A percentile compares a stretch with the other conserved stretches of the same genome.
phyloP scores from a whole-genome alignment of 441 rosid species.

The Biscutella laevigata region DNA sequence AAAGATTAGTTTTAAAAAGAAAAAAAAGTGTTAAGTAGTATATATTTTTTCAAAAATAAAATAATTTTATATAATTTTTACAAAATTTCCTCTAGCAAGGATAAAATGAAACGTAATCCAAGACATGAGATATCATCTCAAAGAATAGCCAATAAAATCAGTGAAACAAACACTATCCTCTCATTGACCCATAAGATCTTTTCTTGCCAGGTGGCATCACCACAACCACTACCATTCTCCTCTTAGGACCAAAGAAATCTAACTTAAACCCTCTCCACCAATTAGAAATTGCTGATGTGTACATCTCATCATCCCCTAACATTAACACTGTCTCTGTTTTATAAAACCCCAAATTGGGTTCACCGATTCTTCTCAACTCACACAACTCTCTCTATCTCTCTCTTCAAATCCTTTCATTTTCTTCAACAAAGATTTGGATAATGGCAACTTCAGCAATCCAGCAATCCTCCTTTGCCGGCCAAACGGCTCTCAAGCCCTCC shows the following conservation, averaged over 20 bases:
- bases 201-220: slow-evolving; percentile 15
- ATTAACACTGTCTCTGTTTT: not conserved
- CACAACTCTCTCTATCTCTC: not conserved
- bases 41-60: no score
- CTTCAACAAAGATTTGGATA: not conserved
- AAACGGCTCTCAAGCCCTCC: slow-evolving; percentile 18
- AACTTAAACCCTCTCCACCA: not conserved
- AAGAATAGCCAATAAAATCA: slow-evolving; percentile 4
- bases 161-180: not conserved
- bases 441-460: slow-evolving; percentile 27
- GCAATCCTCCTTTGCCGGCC: slow-evolving; percentile 25
- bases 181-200: slow-evolving; percentile 8
- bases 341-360: slow-evolving; percentile 14
- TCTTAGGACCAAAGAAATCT: slow-evolving; percentile 9
- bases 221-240: slow-evolving; percentile 3
- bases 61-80: no score
- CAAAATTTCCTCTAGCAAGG: no score
- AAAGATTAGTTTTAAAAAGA: no score
- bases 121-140: not conserved
- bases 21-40: no score
- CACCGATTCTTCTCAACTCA: no score
- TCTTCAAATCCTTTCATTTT: not conserved
- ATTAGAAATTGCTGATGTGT: slow-evolving; percentile 13
- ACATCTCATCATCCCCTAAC: slow-evolving; percentile 1
- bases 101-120: slow-evolving; percentile 5